Evolutionary conservation across 2,329 filamentous ascomycete species (phyloP), one percentile per base, ranked within the genome.

Genomic region (Thermothelomyces thermophilus): DNA sequence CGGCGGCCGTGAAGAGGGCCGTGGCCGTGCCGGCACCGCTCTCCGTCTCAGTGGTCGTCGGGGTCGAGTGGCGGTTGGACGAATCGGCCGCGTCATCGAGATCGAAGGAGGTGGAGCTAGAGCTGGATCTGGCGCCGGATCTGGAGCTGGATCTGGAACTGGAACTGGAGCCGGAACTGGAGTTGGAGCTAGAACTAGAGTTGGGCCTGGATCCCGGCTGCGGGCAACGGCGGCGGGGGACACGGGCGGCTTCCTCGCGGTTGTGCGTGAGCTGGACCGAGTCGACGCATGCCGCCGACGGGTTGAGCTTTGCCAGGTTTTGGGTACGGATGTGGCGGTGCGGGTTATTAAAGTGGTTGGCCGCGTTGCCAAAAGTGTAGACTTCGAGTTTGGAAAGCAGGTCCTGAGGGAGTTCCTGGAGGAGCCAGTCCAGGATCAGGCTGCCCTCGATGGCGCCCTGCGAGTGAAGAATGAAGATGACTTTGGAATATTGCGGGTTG

Each of bases 301-400:
- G 73, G 16, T 70, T 63, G 3, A 60, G 58, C n/a, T 63, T 51
- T n/a, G 69, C 64, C 4, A 60, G 58, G 5, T 59, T 57, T 54
- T 80, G 75, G 1, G 73, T 74, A 1, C 66, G 59, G 10, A 70
- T 58, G 51, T 77, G 74, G 3, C 75, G 72, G 56, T 80, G 76
- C 0, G 86, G 87, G 56, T 89, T 88, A 65, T 90, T 90, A 70
- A 89, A 90, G 64, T 90, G 86, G 60, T 88, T 88, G 0, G 87
- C 84, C 0, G 86, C 86, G 50, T 80, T 85, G 24, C 85, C 87
- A 63, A 91, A 91, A 0, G 86, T 90, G 65, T 83, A 84, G 2
- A 91, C 77, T 65, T 91, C 86, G 0, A 90, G 73, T 58, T 88
- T 86, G 2, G 72, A 66, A 5, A 89, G 69, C 3, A 84, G 68